These are phyloP conservation scores for Mycena olivaceomarginata DNA, from an alignment of 768 basidiomycete genomes.

Conservation along the genomic window DNA sequence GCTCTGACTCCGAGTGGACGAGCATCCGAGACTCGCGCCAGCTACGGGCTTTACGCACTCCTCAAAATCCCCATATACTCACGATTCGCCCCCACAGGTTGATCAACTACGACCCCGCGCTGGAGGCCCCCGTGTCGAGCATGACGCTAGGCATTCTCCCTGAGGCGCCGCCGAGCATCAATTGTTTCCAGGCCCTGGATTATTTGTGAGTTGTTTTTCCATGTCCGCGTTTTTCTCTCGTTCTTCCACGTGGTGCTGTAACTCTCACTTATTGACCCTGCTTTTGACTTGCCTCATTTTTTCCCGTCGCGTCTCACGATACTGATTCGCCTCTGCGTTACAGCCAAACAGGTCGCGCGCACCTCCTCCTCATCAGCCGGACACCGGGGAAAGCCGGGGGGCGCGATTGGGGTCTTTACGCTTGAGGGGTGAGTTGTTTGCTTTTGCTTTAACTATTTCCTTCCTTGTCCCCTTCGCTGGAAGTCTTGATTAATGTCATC, in stretches of 20 bases:
- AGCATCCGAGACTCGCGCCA: conserved; percentile 50
- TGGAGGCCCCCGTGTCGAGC: conserved; percentile 81
- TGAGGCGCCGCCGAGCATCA: conserved; percentile 91
- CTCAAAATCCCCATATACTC: too few relatives aligned
- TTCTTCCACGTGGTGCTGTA: neutral
- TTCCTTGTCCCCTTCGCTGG: too few relatives aligned
- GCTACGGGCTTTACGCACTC: conserved; percentile 64
- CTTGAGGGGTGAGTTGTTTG: conserved; percentile 78
- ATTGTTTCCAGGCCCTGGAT: conserved; percentile 96
- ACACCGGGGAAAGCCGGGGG: conserved; percentile 89
- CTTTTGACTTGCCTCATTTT: too few relatives aligned
- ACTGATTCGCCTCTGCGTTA: too few relatives aligned
- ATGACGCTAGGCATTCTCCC: conserved; percentile 91
- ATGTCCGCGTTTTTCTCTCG: neutral
- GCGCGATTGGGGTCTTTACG: conserved; percentile 94
- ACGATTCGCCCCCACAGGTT: too few relatives aligned
- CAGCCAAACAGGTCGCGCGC: conserved; percentile 85
- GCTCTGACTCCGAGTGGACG: too few relatives aligned
- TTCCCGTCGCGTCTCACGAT: too few relatives aligned
- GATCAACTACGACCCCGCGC: conserved; percentile 90
- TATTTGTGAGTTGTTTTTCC: conserved; percentile 78
- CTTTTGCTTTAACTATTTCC: too few relatives aligned
- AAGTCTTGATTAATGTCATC: too few relatives aligned
- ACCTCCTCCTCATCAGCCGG: conserved; percentile 75
- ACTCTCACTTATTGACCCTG: too few relatives aligned